A percentile compares a stretch with the other conserved stretches of the same genome.
Evolutionary conservation across 106 monocot genomes (phyloP).

Genomic region (Platanthera guangdongensis): DNA sequence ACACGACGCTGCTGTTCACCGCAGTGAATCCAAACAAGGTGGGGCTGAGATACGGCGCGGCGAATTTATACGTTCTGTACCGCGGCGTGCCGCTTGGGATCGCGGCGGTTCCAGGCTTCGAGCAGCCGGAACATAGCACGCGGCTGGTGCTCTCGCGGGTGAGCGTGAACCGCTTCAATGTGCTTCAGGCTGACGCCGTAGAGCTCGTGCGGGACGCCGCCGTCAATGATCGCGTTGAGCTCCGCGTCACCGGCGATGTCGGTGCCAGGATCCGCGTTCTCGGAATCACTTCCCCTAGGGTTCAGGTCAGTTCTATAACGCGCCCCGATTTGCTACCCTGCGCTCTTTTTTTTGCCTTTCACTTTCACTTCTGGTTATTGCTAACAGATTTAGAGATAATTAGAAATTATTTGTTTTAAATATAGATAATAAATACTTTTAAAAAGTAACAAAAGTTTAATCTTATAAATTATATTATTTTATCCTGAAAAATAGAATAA

Average conservation of each 20-base stretch:
- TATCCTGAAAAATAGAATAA: too few species aligned
- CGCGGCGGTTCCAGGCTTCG: slow-evolving; percentile 60
- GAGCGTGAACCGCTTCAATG: slow-evolving; percentile 51
- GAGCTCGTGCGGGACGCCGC: slow-evolving; percentile 57
- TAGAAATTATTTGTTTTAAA: too few species aligned
- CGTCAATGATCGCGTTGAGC: slow-evolving; percentile 66
- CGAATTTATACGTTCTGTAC: slow-evolving; percentile 66
- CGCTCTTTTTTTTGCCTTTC: background rate
- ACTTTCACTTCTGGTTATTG: background rate
- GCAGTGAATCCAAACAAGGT: slow-evolving; percentile 81
- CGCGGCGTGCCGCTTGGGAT: slow-evolving; percentile 74
- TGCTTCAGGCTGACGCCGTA: slow-evolving; percentile 56
- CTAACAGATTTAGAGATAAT: too few species aligned
- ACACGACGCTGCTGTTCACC: slow-evolving; percentile 76
- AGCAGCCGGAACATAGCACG: slow-evolving; percentile 56
- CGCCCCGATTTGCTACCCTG: background rate
- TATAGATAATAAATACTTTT: too few species aligned
- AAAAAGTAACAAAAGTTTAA: too few species aligned
- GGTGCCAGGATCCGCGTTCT: slow-evolving; percentile 58
- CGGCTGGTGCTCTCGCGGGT: slow-evolving; percentile 41
- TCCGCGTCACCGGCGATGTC: slow-evolving; percentile 66
- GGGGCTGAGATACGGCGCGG: slow-evolving; percentile 46
- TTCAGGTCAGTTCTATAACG: slow-evolving; percentile 37
- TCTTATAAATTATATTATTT: too few species aligned
- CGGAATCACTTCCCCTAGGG: slow-evolving; percentile 64